Conservation (phyloP, 306 rosid species). For the Hylodesmum podocarpum region DNA sequence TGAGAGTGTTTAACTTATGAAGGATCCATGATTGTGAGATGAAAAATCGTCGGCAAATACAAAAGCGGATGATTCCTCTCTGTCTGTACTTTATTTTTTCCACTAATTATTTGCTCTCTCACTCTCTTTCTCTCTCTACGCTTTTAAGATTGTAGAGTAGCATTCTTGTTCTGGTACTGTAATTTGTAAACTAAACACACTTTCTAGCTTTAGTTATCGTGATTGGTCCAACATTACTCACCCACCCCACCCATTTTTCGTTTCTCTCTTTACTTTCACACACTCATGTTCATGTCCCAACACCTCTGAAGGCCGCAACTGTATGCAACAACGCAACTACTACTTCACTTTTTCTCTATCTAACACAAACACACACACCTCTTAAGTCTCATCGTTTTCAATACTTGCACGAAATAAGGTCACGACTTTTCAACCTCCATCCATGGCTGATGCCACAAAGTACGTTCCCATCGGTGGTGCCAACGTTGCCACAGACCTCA, state of each 20-base stretch:
- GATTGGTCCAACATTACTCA: constrained; percentile 15
- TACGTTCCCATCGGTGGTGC: constrained; percentile 47
- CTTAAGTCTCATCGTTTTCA: not conserved
- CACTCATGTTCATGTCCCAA: not conserved
- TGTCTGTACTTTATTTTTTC: not conserved
- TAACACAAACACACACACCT: no score
- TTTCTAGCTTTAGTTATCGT: not conserved
- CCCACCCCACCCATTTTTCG: not conserved
- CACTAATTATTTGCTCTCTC: not conserved
- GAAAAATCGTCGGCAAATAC: not conserved
- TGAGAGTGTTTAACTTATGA: no score
- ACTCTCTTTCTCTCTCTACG: not conserved
- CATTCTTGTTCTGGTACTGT: not conserved
- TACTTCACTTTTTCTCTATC: not conserved
- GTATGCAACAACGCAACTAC: not conserved
- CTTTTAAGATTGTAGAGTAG: not conserved
- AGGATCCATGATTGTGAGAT: not conserved
- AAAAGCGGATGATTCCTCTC: not conserved
- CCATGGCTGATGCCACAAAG: constrained; percentile 82
- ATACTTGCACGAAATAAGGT: no score
- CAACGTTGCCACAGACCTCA: constrained; percentile 53
- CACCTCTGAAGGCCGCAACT: not conserved
- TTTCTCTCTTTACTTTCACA: not conserved
- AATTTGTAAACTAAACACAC: no score
- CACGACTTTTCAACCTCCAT: constrained; percentile 26